These are phyloP conservation scores for Ogataea nonfermentans DNA, from an alignment of 805 yeast species.

Conservation along the genomic window DNA sequence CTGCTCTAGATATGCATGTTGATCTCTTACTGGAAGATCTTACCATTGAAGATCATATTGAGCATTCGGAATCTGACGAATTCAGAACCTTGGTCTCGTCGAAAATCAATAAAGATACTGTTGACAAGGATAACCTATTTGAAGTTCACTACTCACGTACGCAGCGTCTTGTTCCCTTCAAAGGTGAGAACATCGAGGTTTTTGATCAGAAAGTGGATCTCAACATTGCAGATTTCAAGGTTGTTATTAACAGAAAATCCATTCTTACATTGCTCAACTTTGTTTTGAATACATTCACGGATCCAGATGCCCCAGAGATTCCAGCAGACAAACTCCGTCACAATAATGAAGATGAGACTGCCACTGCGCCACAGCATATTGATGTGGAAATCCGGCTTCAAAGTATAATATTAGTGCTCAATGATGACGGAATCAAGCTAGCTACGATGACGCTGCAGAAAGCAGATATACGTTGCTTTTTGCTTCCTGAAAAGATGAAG, in stretches of 20 bases:
- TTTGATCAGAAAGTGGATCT: conserved; percentile 76
- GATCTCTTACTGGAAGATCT: conserved; percentile 64
- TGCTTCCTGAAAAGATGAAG: conserved; percentile 77
- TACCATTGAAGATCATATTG: conserved; percentile 72
- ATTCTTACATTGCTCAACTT: conserved; percentile 77
- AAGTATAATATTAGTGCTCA: conserved; percentile 69
- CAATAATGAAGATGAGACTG: conserved; percentile 54
- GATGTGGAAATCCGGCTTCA: conserved; percentile 66
- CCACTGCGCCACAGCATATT: conserved; percentile 70
- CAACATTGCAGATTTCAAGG: conserved; percentile 72
- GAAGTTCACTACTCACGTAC: conserved; percentile 55
- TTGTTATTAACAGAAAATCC: conserved; percentile 75
- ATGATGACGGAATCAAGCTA: conserved; percentile 78
- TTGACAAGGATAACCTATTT: conserved; percentile 49
- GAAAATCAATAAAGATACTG: conserved; percentile 42
- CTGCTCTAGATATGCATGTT: conserved; percentile 60
- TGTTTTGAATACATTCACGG: conserved; percentile 81
- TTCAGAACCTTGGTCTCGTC: conserved; percentile 72
- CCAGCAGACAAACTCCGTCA: conserved; percentile 73
- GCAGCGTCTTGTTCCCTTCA: conserved; percentile 57
- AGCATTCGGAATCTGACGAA: conserved; percentile 56
- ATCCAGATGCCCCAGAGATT: conserved; percentile 66
- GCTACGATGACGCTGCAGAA: conserved; percentile 76
- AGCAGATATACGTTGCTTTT: conserved; percentile 62
- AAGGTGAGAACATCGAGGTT: conserved; percentile 56